Evolutionary conservation across 345 rosid species (phyloP).

Genomic region (Carallia brachiata): DNA sequence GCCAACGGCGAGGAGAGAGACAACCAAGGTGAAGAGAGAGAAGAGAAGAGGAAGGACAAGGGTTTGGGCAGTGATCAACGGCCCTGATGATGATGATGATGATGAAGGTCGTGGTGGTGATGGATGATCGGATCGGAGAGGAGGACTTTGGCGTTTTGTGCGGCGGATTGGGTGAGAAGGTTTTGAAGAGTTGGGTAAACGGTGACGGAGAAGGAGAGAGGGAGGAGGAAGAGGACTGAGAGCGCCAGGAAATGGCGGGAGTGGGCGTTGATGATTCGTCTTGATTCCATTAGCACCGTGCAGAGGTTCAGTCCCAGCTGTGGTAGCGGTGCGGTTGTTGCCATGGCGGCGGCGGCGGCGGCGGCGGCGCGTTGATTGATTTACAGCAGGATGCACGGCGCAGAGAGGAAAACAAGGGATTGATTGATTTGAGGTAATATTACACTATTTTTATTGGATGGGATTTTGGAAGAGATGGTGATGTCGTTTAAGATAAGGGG

Average conservation of each 20-base stretch:
- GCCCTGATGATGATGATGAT: neutral
- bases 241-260: conserved; percentile 90
- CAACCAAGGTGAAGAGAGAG: conserved; percentile 29
- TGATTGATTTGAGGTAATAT: too few species aligned
- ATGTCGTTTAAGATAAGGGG: too few species aligned
- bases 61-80: neutral
- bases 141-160: conserved; percentile 29
- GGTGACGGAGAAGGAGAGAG: conserved; percentile 52
- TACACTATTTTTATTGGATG: too few species aligned
- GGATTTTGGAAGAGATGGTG: too few species aligned
- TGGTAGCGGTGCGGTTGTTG: conserved; percentile 11
- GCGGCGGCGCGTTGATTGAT: neutral
- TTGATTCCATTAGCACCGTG: conserved; percentile 50
- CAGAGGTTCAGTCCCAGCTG: conserved; percentile 28
- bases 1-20: conserved; percentile 46
- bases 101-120: neutral
- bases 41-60: conserved; percentile 27
- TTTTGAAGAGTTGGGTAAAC: conserved; percentile 50
- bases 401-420: too few species aligned
- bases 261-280: conserved; percentile 68
- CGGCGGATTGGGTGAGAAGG: conserved; percentile 34
- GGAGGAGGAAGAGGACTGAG: conserved; percentile 76
- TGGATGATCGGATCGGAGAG: conserved; percentile 15
- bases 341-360: conserved; percentile 4
- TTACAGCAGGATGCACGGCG: neutral